A percentile compares a stretch with the other conserved stretches of the same genome.
Conservation (phyloP, 768 basidiomycete genomes). For the Trametes cingulata region DNA sequence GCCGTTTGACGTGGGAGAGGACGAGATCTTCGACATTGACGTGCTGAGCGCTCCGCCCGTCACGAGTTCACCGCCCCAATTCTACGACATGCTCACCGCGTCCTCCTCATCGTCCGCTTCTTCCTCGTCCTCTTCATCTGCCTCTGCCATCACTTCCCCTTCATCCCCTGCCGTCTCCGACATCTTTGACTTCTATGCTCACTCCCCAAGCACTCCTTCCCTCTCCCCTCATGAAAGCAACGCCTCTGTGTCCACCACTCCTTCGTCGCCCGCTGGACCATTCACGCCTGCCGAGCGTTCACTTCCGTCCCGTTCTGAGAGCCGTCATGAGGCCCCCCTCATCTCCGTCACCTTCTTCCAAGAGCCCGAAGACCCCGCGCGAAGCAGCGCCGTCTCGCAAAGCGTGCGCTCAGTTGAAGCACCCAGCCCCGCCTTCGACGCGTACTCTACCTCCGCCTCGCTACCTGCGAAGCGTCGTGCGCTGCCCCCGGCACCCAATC, state of each 20-base stretch:
- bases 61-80: neutral
- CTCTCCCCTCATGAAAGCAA: constrained; percentile 5
- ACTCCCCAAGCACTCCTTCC: constrained; percentile 6
- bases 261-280: constrained; percentile 10
- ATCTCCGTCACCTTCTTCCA: constrained; percentile 21
- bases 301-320: constrained; percentile 6
- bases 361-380: constrained; percentile 4
- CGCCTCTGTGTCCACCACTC: constrained; percentile 11
- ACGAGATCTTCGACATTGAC: constrained; percentile 13
- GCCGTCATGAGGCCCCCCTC: constrained; percentile 3
- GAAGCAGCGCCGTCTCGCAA: neutral
- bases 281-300: neutral
- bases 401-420: neutral
- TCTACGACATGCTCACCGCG: constrained; percentile 1
- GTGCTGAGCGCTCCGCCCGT: neutral
- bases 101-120: constrained; percentile 2
- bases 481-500: neutral
- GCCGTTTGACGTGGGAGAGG: constrained; percentile 29
- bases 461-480: neutral
- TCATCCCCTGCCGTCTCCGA: constrained; percentile 16
- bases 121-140: neutral
- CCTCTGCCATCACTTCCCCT: constrained; percentile 5
- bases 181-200: constrained; percentile 19
- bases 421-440: constrained; percentile 1
- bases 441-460: neutral